Evolutionary conservation across 1,284 basidiomycete species (phyloP).

Genomic region (Clitocybe nebularis): DNA sequence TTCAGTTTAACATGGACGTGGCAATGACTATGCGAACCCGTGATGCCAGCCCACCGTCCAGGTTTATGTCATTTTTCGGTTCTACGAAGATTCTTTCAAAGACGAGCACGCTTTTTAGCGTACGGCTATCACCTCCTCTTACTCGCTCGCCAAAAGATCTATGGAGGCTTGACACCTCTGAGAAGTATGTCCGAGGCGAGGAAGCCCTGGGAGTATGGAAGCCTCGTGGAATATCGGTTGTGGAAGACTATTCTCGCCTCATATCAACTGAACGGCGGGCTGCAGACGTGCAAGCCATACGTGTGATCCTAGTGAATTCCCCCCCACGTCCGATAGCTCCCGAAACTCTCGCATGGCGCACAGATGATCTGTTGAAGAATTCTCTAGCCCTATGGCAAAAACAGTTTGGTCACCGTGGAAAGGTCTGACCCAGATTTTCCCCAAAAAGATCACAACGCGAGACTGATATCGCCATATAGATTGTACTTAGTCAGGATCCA

Average conservation of each 20-base stretch:
- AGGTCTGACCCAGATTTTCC: too few species aligned
- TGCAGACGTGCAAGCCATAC: slow-evolving; percentile 87
- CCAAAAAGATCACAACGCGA: too few species aligned
- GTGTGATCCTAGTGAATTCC: slow-evolving; percentile 65
- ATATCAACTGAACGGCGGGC: slow-evolving; percentile 67
- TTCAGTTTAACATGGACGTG: slow-evolving; percentile 84
- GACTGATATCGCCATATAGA: slow-evolving; percentile 40
- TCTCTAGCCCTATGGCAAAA: slow-evolving; percentile 80
- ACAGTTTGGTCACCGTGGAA: slow-evolving; percentile 70
- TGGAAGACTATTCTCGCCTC: slow-evolving; percentile 79
- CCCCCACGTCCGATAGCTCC: slow-evolving; percentile 45
- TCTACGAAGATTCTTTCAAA: slow-evolving; percentile 72
- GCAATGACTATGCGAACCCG: slow-evolving; percentile 84
- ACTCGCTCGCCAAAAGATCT: slow-evolving; percentile 87
- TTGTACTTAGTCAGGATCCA: slow-evolving; percentile 71
- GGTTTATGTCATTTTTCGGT: slow-evolving; percentile 71
- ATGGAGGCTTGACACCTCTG: slow-evolving; percentile 92
- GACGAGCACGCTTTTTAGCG: slow-evolving; percentile 77
- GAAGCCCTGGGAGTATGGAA: slow-evolving; percentile 82
- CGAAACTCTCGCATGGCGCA: slow-evolving; percentile 59
- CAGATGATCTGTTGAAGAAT: slow-evolving; percentile 59
- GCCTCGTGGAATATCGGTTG: slow-evolving; percentile 81
- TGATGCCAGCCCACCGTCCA: slow-evolving; percentile 82
- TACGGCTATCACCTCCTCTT: slow-evolving; percentile 79
- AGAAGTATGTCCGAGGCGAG: slow-evolving; percentile 91